These are phyloP conservation scores for Porcisia deanei DNA, from an alignment of 208 protist genomes.

Conservation along the genomic window DNA sequence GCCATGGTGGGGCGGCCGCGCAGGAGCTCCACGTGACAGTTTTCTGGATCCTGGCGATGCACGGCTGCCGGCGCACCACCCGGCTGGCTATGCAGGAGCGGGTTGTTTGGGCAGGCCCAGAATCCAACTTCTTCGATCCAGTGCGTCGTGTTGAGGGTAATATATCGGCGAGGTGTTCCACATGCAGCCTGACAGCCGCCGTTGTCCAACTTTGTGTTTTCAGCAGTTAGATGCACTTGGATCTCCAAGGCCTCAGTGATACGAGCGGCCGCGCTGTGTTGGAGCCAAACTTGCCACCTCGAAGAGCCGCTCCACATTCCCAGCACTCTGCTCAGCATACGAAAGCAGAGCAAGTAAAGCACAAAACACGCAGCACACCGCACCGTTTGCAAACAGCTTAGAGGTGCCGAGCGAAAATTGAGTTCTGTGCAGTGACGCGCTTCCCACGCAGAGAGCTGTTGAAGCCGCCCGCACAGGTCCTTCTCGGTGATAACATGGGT, in stretches of 20 bases:
- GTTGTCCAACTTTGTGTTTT: background rate
- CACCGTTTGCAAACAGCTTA: conserved; percentile 38
- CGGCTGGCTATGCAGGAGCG: conserved; percentile 28
- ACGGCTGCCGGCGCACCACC: background rate
- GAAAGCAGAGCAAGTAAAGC: conserved; percentile 58
- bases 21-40: background rate
- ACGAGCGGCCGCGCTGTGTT: conserved; percentile 35
- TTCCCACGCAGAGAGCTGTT: conserved; percentile 42
- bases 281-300: conserved; percentile 18
- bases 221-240: conserved; percentile 38
- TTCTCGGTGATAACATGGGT: conserved; percentile 28
- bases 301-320: conserved; percentile 16
- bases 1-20: background rate
- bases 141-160: conserved; percentile 61
- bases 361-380: conserved; percentile 41
- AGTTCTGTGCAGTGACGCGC: conserved; percentile 52
- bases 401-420: conserved; percentile 54
- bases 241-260: conserved; percentile 49
- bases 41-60: background rate
- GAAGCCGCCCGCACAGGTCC: conserved; percentile 37
- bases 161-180: background rate
- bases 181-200: background rate
- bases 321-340: conserved; percentile 25
- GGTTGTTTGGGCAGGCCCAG: conserved; percentile 76
- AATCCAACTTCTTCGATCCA: conserved; percentile 85